Base-by-base conservation (phyloP, 1,139 yeast species). In the Suhomyces ambrosiae region DNA sequence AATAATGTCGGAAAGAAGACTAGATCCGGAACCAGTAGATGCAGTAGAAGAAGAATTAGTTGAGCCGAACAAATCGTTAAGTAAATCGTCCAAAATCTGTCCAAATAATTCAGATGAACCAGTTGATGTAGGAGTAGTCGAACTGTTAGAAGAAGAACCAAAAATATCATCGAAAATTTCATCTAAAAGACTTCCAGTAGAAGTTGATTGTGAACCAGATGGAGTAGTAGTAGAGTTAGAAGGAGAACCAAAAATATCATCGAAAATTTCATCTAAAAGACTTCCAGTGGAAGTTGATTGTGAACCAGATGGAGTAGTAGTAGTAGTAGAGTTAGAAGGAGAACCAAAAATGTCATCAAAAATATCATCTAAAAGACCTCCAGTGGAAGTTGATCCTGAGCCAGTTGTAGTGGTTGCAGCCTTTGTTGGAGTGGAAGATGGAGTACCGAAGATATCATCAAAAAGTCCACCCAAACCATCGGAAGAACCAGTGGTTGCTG, bases 1-100 rank as follows among this genome's bases (percentile, higher is more conserved):
- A 30, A 61, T 48, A 33, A 58, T 44, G 37, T 53, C 58, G 34
- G 48, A 53, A 29, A 58, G 46, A 19, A 60, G 38, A 21, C 56
- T 46, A 10, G 53, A 48, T 4, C 45, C 36, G 8, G 40, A 15
- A 19, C 40, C 37, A 19, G 36, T 32, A 14, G 45, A 18, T 7
- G 53, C 36, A 13, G 46, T 27, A 13, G 46, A 40, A 15, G 41
- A 27, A 12, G 38, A 25, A n/a, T 10, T 18, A 16, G 39, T 28
- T 4, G 46, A 38, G 4, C 49, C 49, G 25, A 48, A 48, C 29
- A 48, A 41, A 23, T 37, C 44, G 25, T 24, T 32, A 37, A 52
- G 38, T 25, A 26, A 44, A 14, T 39, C 44, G 14, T 40, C 47
- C 11, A 50, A 30, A 22, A 48, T 30, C 11, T 35, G 38, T 13